Evolutionary conservation across 1,284 basidiomycete genomes (phyloP), one percentile per base, ranked within the genome.

Genomic region (Volvariella surrecta): DNA sequence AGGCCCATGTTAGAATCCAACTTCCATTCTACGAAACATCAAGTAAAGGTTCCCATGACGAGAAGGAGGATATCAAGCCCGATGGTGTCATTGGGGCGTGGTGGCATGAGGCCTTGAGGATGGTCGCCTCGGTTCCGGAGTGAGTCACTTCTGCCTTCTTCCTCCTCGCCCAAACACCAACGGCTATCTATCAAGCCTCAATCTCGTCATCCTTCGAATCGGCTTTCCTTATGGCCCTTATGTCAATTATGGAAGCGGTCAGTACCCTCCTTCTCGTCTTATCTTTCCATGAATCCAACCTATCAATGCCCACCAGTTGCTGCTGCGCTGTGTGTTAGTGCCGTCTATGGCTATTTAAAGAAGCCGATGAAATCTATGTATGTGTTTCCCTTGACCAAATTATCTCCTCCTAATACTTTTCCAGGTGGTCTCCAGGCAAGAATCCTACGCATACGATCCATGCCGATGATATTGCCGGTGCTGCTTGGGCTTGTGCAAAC

Each of bases 51-150:
- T 54, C 70, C 10, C 76, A 84, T 48, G 66, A 74, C 39, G 90
- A 92, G 66, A 82, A 79, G 56, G 81, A 86, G 46, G 80, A 85
- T 47, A 64, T 83, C 30, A 83, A 83, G 55, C 89, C 90, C 0
- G 67, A 75, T 39, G 83, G 81, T 22, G 72, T 79, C 3, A 66
- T 82, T 43, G 89, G 90, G 9, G 76, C 71, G 17, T 94, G 90
- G 90, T 93, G 90, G 89, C 89, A 93, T 55, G 90, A 93, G 67
- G 78, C 83, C 1, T 63, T 89, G 32, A 74, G 90, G 24, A 79
- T 78, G 52, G 58, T 93, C 48, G 87, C 80, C 31, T 73, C 75
- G n/a, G 81, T 92, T 37, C 64, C 76, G 49, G 73, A 77, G 82
- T 87, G 57, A 45, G 76, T 64, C 9, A 8, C 40, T 10, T 50